These are phyloP conservation scores for Casuarina equisetifolia DNA, from an alignment of 306 rosid genomes.

Conservation along the genomic window DNA sequence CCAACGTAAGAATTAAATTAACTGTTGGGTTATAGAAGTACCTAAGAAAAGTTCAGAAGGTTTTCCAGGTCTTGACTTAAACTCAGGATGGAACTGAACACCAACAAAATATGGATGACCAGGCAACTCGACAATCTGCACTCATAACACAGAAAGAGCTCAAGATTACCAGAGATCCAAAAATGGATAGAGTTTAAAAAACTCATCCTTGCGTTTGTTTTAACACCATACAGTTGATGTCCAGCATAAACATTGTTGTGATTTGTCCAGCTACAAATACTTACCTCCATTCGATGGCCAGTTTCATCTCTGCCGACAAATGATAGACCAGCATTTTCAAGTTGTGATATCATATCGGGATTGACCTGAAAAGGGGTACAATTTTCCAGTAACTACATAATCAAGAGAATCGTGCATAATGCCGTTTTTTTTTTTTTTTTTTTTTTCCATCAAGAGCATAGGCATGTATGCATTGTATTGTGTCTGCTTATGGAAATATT, in stretches of 20 bases:
- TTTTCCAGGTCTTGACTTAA: conserved; percentile 85
- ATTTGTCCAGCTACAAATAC: conserved; percentile 6
- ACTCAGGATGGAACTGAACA: conserved; percentile 91
- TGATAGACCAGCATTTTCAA: conserved; percentile 76
- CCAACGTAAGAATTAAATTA: background rate
- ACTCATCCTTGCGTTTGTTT: background rate
- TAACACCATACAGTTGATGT: background rate
- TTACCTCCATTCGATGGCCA: conserved; percentile 77
- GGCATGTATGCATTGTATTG: conserved; percentile 7
- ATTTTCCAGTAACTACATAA: conserved; percentile 3
- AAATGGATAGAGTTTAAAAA: conserved; percentile 5
- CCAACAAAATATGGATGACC: conserved; percentile 80
- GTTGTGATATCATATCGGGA: conserved; percentile 75
- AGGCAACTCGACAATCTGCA: conserved; percentile 80
- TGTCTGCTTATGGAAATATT: conserved; percentile 4
- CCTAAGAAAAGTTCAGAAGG: conserved; percentile 80
- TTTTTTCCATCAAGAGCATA: conserved; percentile 1
- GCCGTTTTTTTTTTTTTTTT: conserved; percentile 16
- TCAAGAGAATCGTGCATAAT: background rate
- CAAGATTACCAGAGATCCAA: background rate
- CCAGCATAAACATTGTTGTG: background rate
- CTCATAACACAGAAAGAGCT: conserved; percentile 21
- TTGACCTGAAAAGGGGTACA: conserved; percentile 56
- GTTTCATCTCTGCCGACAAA: conserved; percentile 87
- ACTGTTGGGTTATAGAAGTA: conserved; percentile 24